Conservation (phyloP, 1,139 yeast species). For the Lodderomyces orthopsilosis region DNA sequence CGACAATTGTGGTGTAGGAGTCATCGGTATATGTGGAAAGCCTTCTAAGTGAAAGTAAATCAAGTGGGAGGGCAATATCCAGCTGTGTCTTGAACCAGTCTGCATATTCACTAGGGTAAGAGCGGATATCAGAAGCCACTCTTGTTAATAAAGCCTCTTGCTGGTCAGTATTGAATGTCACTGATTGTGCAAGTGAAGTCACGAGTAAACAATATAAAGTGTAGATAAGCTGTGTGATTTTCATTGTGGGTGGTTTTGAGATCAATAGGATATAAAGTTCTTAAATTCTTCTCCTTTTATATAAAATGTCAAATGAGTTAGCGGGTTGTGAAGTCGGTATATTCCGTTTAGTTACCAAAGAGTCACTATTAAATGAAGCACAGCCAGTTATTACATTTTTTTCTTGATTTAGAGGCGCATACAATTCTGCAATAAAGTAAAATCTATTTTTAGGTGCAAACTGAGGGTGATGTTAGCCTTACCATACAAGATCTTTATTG, state of each 20-base stretch:
- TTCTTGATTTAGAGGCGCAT: neutral
- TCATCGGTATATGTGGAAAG: slow-evolving; percentile 32
- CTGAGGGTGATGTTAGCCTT: neutral
- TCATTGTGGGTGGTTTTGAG: neutral
- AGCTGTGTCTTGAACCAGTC: slow-evolving; percentile 20
- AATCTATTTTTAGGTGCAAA: neutral
- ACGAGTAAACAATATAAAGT: neutral
- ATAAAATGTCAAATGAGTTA: neutral
- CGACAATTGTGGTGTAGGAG: slow-evolving; percentile 34
- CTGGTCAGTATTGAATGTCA: neutral
- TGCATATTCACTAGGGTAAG: slow-evolving; percentile 22
- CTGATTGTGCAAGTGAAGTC: slow-evolving; percentile 6
- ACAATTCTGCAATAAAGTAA: neutral
- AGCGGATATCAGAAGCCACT: slow-evolving; percentile 26
- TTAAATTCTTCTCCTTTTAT: neutral
- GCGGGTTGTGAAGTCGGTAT: neutral
- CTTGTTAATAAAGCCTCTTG: slow-evolving; percentile 25
- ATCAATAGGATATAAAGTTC: neutral
- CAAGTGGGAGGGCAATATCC: slow-evolving; percentile 21
- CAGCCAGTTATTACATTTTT: neutral
- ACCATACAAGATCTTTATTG: too few relatives aligned
- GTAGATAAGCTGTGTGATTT: neutral
- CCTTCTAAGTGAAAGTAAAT: slow-evolving; percentile 21
- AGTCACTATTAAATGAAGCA: neutral
- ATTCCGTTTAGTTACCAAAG: neutral